These are phyloP conservation scores for Diphasiastrum complanatum DNA, from an alignment of 83 land plant genomes.

Conservation along the genomic window DNA sequence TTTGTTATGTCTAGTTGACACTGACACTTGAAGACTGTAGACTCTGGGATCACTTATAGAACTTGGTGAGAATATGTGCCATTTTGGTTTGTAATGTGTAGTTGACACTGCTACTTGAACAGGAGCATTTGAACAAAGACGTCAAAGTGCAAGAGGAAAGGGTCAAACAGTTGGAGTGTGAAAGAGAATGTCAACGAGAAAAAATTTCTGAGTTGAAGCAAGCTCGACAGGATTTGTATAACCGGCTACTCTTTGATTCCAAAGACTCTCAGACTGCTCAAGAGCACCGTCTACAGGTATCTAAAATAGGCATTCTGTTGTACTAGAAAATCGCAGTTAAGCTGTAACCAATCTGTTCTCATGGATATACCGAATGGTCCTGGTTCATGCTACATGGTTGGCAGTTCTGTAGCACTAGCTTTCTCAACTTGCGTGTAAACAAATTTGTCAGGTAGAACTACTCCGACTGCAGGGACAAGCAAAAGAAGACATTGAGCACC, in stretches of 20 bases:
- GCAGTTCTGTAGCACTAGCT: no score
- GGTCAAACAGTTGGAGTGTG: constrained; percentile 21
- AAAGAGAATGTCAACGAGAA: constrained; percentile 22
- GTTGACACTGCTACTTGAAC: constrained; percentile 4
- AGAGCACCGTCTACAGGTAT: constrained; percentile 30
- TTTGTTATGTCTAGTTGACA: no score
- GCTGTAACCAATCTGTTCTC: no score
- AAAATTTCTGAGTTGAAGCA: constrained; percentile 28
- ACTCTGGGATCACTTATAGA: no score
- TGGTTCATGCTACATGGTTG: no score
- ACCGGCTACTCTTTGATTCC: constrained; percentile 18
- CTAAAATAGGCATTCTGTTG: background rate
- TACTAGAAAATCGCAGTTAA: background rate
- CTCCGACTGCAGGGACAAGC: constrained; percentile 18
- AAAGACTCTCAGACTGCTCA: constrained; percentile 26
- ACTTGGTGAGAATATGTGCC: background rate
- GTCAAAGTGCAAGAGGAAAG: constrained; percentile 16
- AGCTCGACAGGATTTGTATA: constrained; percentile 12
- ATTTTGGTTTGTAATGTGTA: background rate
- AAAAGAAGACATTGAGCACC: constrained; percentile 16
- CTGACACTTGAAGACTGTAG: no score
- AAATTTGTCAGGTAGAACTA: constrained; percentile 23
- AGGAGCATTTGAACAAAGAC: constrained; percentile 29
- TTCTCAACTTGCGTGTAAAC: no score
- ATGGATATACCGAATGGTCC: no score